phyloP scores from a whole-genome alignment of 352 stramenopile species.

The Phytophthora colocasiae region DNA sequence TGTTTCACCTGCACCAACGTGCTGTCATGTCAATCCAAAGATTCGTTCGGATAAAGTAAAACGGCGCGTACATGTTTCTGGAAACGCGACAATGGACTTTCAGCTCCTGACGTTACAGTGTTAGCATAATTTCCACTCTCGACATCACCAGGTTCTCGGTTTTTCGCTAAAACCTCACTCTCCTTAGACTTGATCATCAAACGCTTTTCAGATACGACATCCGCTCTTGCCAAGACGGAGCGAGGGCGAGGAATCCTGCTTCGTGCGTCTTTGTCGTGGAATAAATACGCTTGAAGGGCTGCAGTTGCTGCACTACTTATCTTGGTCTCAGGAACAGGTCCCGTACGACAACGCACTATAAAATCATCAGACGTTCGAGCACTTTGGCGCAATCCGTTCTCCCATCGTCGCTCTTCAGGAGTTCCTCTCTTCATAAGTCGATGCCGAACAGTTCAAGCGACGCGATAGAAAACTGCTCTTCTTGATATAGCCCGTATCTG shows the following conservation, averaged over 20 bases:
- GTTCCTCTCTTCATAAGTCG: constrained; percentile 19
- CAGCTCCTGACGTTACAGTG: constrained; percentile 1
- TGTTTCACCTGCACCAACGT: constrained; percentile 25
- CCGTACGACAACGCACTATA: not conserved
- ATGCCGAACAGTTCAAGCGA: constrained; percentile 25
- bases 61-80: constrained; percentile 40
- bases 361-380: not conserved
- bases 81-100: constrained; percentile 58
- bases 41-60: not conserved
- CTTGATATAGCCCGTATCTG: not conserved
- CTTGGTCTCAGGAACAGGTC: constrained; percentile 3
- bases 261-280: constrained; percentile 21
- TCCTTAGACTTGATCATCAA: not conserved
- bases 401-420: constrained; percentile 22
- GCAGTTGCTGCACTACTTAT: constrained; percentile 11
- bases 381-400: constrained; percentile 14
- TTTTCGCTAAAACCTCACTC: not conserved
- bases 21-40: constrained; percentile 22
- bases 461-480: constrained; percentile 31
- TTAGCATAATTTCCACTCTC: not conserved
- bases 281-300: constrained; percentile 24
- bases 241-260: constrained; percentile 18
- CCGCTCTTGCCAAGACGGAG: not conserved
- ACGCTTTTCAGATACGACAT: not conserved
- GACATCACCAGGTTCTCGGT: not conserved